Percentiles rank a stretch among this genome's conserved stretches.
Conservation (phyloP, 2,329 filamentous ascomycete genomes). For the Elsinoe perseae region DNA sequence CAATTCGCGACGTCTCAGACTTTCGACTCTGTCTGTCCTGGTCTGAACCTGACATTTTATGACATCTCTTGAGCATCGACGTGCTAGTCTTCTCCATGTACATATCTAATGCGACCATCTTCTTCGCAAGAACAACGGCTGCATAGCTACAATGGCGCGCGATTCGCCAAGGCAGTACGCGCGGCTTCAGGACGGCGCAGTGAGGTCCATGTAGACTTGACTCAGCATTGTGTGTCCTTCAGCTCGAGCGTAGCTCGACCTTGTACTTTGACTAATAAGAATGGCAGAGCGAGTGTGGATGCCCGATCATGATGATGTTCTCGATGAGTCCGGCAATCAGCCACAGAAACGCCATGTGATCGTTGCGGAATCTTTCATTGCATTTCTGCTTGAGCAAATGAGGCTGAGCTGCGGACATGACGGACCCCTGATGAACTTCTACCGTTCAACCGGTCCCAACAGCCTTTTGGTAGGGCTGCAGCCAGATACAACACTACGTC, state of each 20-base stretch:
- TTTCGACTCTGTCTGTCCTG: conserved; percentile 8
- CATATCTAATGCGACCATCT: background rate
- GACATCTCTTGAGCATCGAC: background rate
- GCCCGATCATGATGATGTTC: background rate
- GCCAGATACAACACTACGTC: background rate
- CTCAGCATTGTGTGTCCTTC: too few relatives aligned
- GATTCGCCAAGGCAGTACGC: background rate
- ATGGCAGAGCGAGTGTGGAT: background rate
- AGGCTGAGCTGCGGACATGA: background rate
- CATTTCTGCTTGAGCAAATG: background rate
- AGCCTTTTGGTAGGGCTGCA: background rate
- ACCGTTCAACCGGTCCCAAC: background rate
- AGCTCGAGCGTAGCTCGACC: too few relatives aligned
- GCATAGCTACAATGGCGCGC: background rate
- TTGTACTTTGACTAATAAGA: too few relatives aligned
- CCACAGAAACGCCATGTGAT: background rate
- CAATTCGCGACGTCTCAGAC: conserved; percentile 8
- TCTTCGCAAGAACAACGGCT: background rate
- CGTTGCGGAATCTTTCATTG: background rate
- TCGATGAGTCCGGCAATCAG: background rate
- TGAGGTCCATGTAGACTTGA: background rate
- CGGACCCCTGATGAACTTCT: background rate
- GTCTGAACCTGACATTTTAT: conserved; percentile 5
- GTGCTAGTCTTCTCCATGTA: background rate
- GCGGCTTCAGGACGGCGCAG: background rate